phyloP scores from a whole-genome alignment of 1,284 basidiomycete species.

The Stereum hirsutum region DNA sequence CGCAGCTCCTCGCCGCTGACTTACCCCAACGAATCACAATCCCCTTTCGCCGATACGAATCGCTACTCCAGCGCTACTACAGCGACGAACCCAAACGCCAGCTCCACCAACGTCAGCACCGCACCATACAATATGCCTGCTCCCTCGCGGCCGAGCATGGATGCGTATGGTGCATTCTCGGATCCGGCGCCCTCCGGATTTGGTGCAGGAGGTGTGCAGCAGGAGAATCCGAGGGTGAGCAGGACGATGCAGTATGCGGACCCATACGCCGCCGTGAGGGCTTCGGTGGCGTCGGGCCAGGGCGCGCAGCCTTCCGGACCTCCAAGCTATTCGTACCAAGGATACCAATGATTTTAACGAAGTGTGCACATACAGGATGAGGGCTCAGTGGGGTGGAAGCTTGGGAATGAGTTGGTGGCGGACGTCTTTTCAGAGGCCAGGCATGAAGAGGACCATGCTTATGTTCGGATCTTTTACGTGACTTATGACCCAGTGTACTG shows the following conservation, averaged over 20 bases:
- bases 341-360: conserved; percentile 14
- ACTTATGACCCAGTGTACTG: no score
- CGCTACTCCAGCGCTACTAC: conserved; percentile 29
- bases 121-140: conserved; percentile 16
- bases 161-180: conserved; percentile 81
- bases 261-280: conserved; percentile 69
- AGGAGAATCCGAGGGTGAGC: conserved; percentile 46
- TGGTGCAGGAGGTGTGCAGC: conserved; percentile 25
- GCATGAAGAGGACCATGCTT: no score
- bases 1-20: conserved; percentile 19
- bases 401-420: no score
- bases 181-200: conserved; percentile 72
- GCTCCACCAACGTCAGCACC: conserved; percentile 12
- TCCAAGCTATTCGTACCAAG: conserved; percentile 16
- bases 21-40: conserved; percentile 30
- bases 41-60: conserved; percentile 46
- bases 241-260: conserved; percentile 86
- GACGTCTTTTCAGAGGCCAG: no score
- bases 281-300: conserved; percentile 28
- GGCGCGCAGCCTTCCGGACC: conserved; percentile 8
- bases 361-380: no score
- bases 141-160: conserved; percentile 57
- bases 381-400: no score
- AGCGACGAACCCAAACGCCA: no score
- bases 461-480: no score